phyloP scores from a whole-genome alignment of 2,329 filamentous ascomycete genomes.

The Pleurostoma richardsiae region DNA sequence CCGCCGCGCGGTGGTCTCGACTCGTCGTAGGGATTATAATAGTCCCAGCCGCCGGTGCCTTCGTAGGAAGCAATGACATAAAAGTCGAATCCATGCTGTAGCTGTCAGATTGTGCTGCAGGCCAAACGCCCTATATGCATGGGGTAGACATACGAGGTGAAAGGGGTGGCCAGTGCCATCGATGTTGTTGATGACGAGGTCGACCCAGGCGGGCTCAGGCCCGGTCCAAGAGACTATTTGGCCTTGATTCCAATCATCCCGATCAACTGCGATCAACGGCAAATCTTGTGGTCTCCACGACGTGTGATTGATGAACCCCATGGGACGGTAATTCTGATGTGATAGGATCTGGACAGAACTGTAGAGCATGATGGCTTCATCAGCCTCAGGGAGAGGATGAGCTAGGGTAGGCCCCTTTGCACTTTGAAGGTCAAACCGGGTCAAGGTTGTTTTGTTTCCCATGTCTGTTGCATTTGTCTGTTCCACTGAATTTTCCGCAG shows the following conservation, averaged over 20 bases:
- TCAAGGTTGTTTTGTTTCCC: neutral
- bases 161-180: slow-evolving; percentile 17
- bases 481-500: neutral
- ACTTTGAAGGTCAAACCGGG: slow-evolving; percentile 6
- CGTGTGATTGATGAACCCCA: slow-evolving; percentile 16
- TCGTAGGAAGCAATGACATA: slow-evolving; percentile 13
- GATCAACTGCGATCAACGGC: slow-evolving; percentile 11
- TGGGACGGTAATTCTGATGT: slow-evolving; percentile 11
- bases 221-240: slow-evolving; percentile 18
- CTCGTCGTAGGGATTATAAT: slow-evolving; percentile 15
- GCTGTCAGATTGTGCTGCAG: neutral
- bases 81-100: slow-evolving; percentile 17
- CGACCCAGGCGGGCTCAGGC: slow-evolving; percentile 12
- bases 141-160: slow-evolving; percentile 11
- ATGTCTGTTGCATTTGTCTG: neutral
- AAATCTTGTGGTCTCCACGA: slow-evolving; percentile 11
- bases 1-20: slow-evolving; percentile 11
- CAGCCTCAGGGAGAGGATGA: slow-evolving; percentile 6
- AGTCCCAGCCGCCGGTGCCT: slow-evolving; percentile 17
- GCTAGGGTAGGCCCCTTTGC: slow-evolving; percentile 3
- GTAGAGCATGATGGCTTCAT: slow-evolving; percentile 12
- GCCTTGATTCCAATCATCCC: slow-evolving; percentile 12
- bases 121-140: neutral
- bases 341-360: slow-evolving; percentile 12
- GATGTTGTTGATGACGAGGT: slow-evolving; percentile 18